phyloP scores from a whole-genome alignment of 129 eudicot species.

The Saposhnikovia divaricata region DNA sequence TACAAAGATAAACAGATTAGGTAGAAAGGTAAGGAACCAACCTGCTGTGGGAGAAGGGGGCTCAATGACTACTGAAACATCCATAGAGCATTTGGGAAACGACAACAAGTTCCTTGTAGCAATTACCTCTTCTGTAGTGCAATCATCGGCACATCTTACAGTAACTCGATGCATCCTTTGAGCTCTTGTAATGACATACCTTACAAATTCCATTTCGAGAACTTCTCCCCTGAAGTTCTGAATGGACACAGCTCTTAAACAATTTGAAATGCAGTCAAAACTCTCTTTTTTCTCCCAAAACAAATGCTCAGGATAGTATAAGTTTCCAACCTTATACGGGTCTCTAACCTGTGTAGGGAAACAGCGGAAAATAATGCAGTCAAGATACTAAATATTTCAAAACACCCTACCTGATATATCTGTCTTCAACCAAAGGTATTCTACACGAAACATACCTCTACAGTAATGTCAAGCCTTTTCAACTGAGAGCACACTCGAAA shows the following conservation, averaged over 20 bases:
- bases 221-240: conserved; percentile 5
- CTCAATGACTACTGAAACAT: not conserved
- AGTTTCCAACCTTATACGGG: not conserved
- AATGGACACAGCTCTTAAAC: not conserved
- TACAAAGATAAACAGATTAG: not conserved
- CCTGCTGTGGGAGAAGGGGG: conserved; percentile 2
- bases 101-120: not conserved
- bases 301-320: conserved; percentile 9
- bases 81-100: conserved; percentile 7
- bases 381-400: not conserved
- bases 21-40: not conserved
- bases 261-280: not conserved
- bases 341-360: not conserved
- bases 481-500: not conserved
- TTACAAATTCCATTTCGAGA: conserved; percentile 8
- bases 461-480: not conserved
- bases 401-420: not conserved
- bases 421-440: not conserved
- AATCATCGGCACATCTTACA: not conserved
- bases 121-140: not conserved
- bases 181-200: conserved; percentile 11
- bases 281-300: conserved; percentile 11
- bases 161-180: conserved; percentile 2
- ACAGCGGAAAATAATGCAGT: not conserved
- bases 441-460: not conserved